Base-by-base conservation (phyloP, 169 alveolate genomes). In the Plasmodium relictum region DNA sequence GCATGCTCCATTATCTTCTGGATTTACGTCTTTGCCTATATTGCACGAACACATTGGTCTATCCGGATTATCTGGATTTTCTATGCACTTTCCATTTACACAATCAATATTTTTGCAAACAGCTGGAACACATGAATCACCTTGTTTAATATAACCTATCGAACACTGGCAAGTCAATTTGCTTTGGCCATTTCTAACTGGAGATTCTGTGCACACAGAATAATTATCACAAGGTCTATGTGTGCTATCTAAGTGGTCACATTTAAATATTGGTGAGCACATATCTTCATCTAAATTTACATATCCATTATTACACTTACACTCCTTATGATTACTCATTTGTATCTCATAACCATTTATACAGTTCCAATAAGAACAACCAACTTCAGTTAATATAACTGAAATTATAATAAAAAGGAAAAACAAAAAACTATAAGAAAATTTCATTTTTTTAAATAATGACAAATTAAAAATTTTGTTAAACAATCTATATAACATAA, bases 241-340 rank as follows among this genome's bases (percentile, higher is more conserved):
- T 63, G 14, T 4, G 62, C 62, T 14, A 24, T 76, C 76, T 10
- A 39, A 10, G 22, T 20, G 4, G n/a, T 3, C 50, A 24, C 89
- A 76, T 4, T 2, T n/a, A 12, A 0, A 4, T 9, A 14, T 76
- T 76, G 20, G 9, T 52, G 45, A 76, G 41, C 89, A 76, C 10
- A 37, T 45, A 24, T 63, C 41, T 20, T 62, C 76, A 76, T 24
- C 44, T 62, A 14, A 6, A 39, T 45, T 12, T 16, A 50, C 89
- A 76, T 20, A 63, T 50, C 76, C 78, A 20, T 37, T 42, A 54
- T 26, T 20, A 42, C 89, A 76, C 44, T 12, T 20, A 54, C 89
- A 76, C 63, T 76, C 89, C 22, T 12, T 62, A 63, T 76, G 69
- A 48, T 48, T 63, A 52, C 78, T 61, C 89, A 44, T 76, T 50